Evolutionary conservation across 768 basidiomycete species (phyloP), one percentile per base, ranked within the genome.

Genomic region (Mycena floridula): DNA sequence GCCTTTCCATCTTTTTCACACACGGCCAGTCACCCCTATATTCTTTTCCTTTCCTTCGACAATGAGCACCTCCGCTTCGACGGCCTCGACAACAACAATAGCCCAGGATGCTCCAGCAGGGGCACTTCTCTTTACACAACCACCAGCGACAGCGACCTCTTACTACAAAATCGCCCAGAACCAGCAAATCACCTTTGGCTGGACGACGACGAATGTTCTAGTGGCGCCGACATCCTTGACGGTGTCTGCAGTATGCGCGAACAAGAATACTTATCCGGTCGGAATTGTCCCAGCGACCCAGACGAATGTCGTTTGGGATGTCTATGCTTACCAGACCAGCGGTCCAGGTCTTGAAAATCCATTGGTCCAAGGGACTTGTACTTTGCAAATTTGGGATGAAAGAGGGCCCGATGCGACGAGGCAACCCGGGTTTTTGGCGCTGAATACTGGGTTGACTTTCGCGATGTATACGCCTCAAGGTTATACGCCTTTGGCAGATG

Each of bases 211-310:
- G 13, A 72, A 72, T 46, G 68, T 97, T 30, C 65, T 85, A 51
- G 76, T 70, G 30, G 81, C 76, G 0, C 92, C 92, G 0, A 77
- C 80, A 3, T 71, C 72, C 52, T 74, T 95, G 48, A 94, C 92
- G 12, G 72, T 95, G 48, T 79, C 79, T 28, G 92, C 92, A 23
- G 73, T 83, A 36, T 86, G 87, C 63, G 81, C 81, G 12, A 93
- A 94, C 58, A 88, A 88, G 3, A 89, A 88, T 63, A 93, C 90
- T 1, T 97, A 91, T 60, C 78, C 89, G 12, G 87, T 95, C 8
- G 90, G 89, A 2, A 63, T 82, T 23, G 76, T 92, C 4, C 69
- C 77, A 1, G 91, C 85, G 0, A 79, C 76, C 0, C 81, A 82
- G 26, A 87, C 87, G 6, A 55, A 66, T 35, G 80, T 87, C 7